phyloP scores from a whole-genome alignment of 2,329 filamentous ascomycete species.

The Hypoxylon sp. region DNA sequence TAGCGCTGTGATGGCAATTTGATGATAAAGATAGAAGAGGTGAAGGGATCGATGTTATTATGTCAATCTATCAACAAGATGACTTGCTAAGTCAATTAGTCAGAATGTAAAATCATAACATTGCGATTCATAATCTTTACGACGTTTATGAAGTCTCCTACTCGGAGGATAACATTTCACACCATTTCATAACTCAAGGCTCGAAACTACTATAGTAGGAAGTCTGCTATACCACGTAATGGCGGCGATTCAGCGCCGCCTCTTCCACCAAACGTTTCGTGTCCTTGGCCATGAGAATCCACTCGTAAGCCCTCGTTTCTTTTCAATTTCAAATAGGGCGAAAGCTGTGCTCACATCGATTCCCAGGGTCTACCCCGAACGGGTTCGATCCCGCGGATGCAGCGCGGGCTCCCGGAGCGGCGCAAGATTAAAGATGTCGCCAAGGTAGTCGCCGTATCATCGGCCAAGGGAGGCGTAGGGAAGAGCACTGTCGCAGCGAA shows the following conservation, averaged over 20 bases:
- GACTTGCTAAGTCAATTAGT: background rate
- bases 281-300: slow-evolving; percentile 86
- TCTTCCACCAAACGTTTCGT: slow-evolving; percentile 67
- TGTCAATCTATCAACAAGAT: background rate
- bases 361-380: slow-evolving; percentile 85
- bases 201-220: background rate
- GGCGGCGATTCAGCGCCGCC: slow-evolving; percentile 56
- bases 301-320: slow-evolving; percentile 68
- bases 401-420: slow-evolving; percentile 84
- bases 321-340: background rate
- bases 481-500: slow-evolving; percentile 94
- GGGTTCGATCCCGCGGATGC: slow-evolving; percentile 80
- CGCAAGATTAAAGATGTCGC: slow-evolving; percentile 86
- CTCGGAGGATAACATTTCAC: background rate
- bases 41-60: slow-evolving; percentile 5
- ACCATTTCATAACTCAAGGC: background rate
- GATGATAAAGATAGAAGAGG: background rate
- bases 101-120: background rate
- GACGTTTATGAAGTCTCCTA: background rate
- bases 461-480: slow-evolving; percentile 97
- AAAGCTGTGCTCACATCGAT: slow-evolving; percentile 9
- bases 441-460: slow-evolving; percentile 96
- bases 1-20: background rate
- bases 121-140: background rate
- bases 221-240: slow-evolving; percentile 50